A percentile compares a stretch with the other conserved stretches of the same genome.
Evolutionary conservation across 441 rosid genomes (phyloP).

Genomic region (Jatropha multifida): DNA sequence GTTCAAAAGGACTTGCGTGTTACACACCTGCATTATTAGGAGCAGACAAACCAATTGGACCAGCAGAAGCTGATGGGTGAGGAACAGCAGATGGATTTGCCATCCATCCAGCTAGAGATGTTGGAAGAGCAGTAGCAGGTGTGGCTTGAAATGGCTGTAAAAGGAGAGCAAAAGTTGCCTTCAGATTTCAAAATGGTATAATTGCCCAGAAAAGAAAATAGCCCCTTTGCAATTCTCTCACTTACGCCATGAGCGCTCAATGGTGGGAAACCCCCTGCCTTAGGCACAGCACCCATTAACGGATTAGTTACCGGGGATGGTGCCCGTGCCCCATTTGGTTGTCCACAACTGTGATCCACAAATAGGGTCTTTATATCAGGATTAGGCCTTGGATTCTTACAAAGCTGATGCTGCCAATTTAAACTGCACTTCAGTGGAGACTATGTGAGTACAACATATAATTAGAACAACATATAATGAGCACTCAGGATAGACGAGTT

Average conservation of each 20-base stretch:
- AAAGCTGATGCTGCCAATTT: constrained; percentile 89
- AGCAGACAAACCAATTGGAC: constrained; percentile 55
- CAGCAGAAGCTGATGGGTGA: constrained; percentile 68
- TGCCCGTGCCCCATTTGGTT: constrained; percentile 69
- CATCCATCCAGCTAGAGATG: constrained; percentile 86
- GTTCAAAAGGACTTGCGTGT: constrained; percentile 1
- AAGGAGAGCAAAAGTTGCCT: neutral
- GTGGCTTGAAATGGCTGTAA: constrained; percentile 74
- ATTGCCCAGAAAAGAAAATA: constrained; percentile 9
- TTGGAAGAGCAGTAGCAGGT: constrained; percentile 62
- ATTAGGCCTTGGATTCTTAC: constrained; percentile 76
- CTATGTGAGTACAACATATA: neutral
- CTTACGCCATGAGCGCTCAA: constrained; percentile 71
- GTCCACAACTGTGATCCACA: constrained; percentile 76
- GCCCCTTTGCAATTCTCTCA: constrained; percentile 27
- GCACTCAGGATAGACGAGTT: constrained; percentile 13
- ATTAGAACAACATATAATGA: constrained; percentile 2
- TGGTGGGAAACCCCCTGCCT: constrained; percentile 63
- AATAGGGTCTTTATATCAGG: constrained; percentile 84
- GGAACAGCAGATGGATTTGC: constrained; percentile 65
- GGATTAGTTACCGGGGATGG: constrained; percentile 80
- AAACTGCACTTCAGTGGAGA: constrained; percentile 46
- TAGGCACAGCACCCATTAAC: constrained; percentile 60
- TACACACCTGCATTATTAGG: constrained; percentile 62
- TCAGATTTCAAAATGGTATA: constrained; percentile 15